These are phyloP conservation scores for Irpex sp. DNA, from an alignment of 1,284 basidiomycete genomes.

Conservation along the genomic window DNA sequence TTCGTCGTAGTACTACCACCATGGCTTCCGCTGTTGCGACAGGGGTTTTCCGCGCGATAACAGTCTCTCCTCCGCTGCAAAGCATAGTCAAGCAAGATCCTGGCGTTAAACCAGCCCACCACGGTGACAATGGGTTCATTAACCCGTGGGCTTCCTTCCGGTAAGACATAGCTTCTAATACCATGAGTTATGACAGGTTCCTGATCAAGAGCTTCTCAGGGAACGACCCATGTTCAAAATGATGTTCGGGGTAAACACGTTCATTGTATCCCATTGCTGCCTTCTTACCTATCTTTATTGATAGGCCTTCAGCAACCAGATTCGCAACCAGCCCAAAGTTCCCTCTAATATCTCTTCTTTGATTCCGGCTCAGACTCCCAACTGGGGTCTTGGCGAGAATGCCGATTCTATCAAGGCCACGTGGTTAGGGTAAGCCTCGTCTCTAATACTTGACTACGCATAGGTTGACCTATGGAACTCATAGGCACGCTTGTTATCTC, in stretches of 20 bases:
- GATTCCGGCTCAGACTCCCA: conserved; percentile 22
- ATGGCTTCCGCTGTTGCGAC: not conserved
- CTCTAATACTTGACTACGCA: not conserved
- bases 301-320: not conserved
- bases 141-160: conserved; percentile 30
- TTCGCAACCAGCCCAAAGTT: conserved; percentile 6
- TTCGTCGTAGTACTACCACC: not conserved
- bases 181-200: not conserved
- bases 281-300: not conserved
- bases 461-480: not conserved
- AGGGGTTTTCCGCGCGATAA: not conserved
- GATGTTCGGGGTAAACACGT: not conserved
- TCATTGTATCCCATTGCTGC: no score
- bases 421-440: conserved; percentile 49
- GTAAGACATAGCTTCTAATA: conserved; percentile 9
- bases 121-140: conserved; percentile 21
- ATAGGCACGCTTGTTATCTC: conserved; percentile 64
- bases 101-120: conserved; percentile 20
- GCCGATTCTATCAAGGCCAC: conserved; percentile 51
- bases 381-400: conserved; percentile 21
- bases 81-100: not conserved
- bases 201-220: not conserved
- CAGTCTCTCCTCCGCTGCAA: not conserved
- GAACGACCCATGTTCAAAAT: not conserved
- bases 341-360: conserved; percentile 19